A percentile compares a stretch with the other conserved stretches of the same genome.
Conservation (phyloP, 805 yeast species). For the Millerozyma miso region DNA sequence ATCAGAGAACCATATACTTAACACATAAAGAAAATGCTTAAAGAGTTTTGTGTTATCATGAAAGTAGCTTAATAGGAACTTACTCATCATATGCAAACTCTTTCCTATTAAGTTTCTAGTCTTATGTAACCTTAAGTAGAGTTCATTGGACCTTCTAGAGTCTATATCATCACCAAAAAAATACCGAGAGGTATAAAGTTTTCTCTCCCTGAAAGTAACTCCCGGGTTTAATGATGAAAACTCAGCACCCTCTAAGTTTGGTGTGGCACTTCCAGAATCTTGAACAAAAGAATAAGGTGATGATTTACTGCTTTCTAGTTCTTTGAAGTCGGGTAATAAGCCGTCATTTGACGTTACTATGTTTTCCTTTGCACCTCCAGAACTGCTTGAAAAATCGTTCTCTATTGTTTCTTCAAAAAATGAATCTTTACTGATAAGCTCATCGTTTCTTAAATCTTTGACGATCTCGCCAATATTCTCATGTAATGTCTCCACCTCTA, state of each 20-base stretch:
- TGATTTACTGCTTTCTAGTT: background rate
- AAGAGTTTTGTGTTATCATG: slow-evolving; percentile 64
- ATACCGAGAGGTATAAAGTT: slow-evolving; percentile 61
- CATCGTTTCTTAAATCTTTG: slow-evolving; percentile 17
- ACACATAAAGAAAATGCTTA: slow-evolving; percentile 56
- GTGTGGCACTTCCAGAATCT: slow-evolving; percentile 42
- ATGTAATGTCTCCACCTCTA: slow-evolving; percentile 23
- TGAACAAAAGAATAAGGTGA: slow-evolving; percentile 19
- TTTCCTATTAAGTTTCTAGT: slow-evolving; percentile 58
- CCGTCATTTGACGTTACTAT: slow-evolving; percentile 8
- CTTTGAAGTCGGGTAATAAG: slow-evolving; percentile 11
- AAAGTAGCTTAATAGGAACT: slow-evolving; percentile 43
- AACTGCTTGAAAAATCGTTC: background rate
- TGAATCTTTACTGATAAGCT: slow-evolving; percentile 1
- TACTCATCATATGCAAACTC: slow-evolving; percentile 55
- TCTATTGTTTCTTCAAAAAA: background rate
- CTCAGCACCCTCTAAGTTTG: slow-evolving; percentile 39
- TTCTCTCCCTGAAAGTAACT: slow-evolving; percentile 54
- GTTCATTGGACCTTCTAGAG: slow-evolving; percentile 32
- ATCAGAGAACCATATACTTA: slow-evolving; percentile 76
- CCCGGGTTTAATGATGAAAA: slow-evolving; percentile 51
- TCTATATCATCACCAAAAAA: slow-evolving; percentile 54
- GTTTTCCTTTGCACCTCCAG: background rate
- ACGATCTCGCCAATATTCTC: slow-evolving; percentile 33
- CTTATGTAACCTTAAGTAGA: slow-evolving; percentile 49